A percentile compares a stretch with the other conserved stretches of the same genome.
phyloP scores from a whole-genome alignment of 2,329 filamentous ascomycete species.

The Colletotrichum sp. region DNA sequence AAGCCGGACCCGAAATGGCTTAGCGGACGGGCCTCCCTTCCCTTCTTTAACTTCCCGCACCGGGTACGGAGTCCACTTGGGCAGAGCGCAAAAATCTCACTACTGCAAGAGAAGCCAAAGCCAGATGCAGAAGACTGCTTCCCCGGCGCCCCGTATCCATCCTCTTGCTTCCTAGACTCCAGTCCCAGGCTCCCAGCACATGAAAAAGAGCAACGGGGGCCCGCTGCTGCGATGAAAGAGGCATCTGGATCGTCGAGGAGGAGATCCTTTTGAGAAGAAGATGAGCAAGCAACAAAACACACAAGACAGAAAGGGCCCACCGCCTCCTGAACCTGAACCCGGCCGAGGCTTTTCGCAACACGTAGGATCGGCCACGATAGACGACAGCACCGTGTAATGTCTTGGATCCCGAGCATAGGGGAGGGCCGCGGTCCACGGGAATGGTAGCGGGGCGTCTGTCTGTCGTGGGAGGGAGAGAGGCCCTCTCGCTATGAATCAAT shows the following conservation, averaged over 20 bases:
- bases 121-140: not conserved
- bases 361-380: not conserved
- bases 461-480: not conserved
- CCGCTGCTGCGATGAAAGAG: not conserved
- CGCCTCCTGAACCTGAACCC: not conserved
- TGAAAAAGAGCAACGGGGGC: not conserved
- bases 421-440: not conserved
- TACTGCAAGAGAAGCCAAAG: not conserved
- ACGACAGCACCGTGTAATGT: not conserved
- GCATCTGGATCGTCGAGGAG: not conserved
- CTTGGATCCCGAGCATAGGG: not conserved
- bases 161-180: not conserved
- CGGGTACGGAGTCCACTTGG: not conserved
- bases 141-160: conserved; percentile 5
- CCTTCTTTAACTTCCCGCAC: not conserved
- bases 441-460: not conserved
- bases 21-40: conserved; percentile 12
- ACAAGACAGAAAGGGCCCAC: not conserved
- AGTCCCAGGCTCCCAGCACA: not conserved
- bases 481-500: not conserved
- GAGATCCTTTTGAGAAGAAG: not conserved
- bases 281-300: not conserved
- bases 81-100: not conserved
- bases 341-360: not conserved
- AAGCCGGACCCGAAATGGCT: conserved; percentile 5